A percentile compares a stretch with the other conserved stretches of the same genome.
Evolutionary conservation across 1,284 basidiomycete genomes (phyloP).

Genomic region (Trichosporon ovoides): DNA sequence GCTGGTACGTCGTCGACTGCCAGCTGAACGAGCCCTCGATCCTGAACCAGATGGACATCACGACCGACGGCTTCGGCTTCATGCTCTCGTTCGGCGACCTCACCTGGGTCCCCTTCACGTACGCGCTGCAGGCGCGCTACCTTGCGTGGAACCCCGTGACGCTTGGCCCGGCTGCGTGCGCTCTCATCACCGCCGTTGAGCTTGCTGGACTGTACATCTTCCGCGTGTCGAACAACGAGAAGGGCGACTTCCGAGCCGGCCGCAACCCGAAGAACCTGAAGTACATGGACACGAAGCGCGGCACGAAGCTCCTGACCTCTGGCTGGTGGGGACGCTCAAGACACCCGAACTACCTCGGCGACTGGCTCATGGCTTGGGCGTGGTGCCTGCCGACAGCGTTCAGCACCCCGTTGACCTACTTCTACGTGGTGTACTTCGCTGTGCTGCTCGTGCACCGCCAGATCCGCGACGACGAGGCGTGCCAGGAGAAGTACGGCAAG

Average conservation of each 20-base stretch:
- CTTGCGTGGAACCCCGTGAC: slow-evolving; percentile 81
- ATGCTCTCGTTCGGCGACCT: slow-evolving; percentile 96
- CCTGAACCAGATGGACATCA: slow-evolving; percentile 96
- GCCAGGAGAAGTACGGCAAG: slow-evolving; percentile 77
- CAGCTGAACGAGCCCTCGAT: slow-evolving; percentile 56
- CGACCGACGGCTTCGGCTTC: slow-evolving; percentile 95
- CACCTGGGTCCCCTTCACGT: slow-evolving; percentile 91
- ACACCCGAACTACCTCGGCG: slow-evolving; percentile 84
- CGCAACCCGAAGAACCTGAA: slow-evolving; percentile 86
- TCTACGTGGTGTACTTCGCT: slow-evolving; percentile 84
- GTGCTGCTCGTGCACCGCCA: slow-evolving; percentile 89
- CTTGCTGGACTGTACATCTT: slow-evolving; percentile 86
- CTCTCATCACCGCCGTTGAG: slow-evolving; percentile 64
- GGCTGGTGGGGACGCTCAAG: slow-evolving; percentile 97
- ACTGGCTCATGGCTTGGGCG: slow-evolving; percentile 50
- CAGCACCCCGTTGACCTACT: slow-evolving; percentile 88
- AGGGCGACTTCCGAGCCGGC: slow-evolving; percentile 91
- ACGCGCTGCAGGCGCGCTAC: slow-evolving; percentile 89
- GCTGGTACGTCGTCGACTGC: slow-evolving; percentile 77
- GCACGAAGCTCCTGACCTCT: slow-evolving; percentile 83
- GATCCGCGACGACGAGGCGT: slow-evolving; percentile 84
- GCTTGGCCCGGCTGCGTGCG: slow-evolving; percentile 63
- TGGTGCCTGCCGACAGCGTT: slow-evolving; percentile 96
- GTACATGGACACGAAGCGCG: slow-evolving; percentile 77
- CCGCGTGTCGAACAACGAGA: slow-evolving; percentile 81